phyloP scores from a whole-genome alignment of 2,329 filamentous ascomycete genomes.

The Calonectria hongkongensis region DNA sequence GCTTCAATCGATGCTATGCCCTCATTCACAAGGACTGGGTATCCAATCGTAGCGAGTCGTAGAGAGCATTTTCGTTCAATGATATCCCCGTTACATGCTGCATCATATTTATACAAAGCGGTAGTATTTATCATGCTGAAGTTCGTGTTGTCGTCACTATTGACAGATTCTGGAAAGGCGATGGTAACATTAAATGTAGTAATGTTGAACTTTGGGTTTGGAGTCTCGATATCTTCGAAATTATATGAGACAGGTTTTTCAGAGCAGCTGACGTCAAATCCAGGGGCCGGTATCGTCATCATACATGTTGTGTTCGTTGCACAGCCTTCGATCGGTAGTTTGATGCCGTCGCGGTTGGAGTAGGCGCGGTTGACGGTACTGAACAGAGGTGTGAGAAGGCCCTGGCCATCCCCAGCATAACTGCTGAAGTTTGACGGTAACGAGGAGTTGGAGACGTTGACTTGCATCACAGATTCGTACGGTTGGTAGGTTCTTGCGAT shows the following conservation, averaged over 20 bases:
- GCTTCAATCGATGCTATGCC: not conserved
- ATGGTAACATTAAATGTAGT: slow-evolving; percentile 12
- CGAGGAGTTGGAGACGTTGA: slow-evolving; percentile 2
- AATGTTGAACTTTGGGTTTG: not conserved
- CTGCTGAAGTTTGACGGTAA: slow-evolving; percentile 5
- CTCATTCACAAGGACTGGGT: not conserved
- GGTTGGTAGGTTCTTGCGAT: not conserved
- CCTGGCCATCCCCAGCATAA: not conserved
- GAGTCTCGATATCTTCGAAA: not conserved
- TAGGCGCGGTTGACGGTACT: not conserved
- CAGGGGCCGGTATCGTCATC: slow-evolving; percentile 1
- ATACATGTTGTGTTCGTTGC: not conserved
- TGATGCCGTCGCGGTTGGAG: not conserved
- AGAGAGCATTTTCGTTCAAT: slow-evolving; percentile 1
- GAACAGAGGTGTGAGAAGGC: not conserved
- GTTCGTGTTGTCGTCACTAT: too few species aligned
- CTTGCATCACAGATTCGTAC: not conserved
- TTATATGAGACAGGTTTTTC: not conserved
- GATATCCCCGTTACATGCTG: not conserved
- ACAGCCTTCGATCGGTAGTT: not conserved
- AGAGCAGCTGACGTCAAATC: slow-evolving; percentile 6
- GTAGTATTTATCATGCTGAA: slow-evolving; percentile 2
- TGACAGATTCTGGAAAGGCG: not conserved
- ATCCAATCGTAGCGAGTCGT: not conserved
- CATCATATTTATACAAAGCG: not conserved